phyloP scores from a whole-genome alignment of 2,329 filamentous ascomycete genomes.

The Fusarium dlaminii region DNA sequence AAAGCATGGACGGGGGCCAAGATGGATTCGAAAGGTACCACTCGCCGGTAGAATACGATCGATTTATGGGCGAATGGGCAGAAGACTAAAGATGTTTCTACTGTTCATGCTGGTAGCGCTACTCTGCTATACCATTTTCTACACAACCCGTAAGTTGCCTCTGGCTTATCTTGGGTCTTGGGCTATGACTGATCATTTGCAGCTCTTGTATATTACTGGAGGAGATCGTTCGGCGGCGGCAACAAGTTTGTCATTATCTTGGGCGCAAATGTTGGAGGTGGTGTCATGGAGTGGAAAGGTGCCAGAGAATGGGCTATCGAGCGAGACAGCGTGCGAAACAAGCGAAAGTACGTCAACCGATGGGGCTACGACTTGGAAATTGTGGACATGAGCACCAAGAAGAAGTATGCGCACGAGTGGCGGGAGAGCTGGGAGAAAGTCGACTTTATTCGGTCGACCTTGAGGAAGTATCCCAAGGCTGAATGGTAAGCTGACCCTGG shows the following conservation, averaged over 20 bases:
- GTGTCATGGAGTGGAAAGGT: constrained; percentile 99
- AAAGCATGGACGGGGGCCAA: constrained; percentile 71
- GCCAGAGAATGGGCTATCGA: constrained; percentile 98
- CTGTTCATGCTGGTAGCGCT: constrained; percentile 68
- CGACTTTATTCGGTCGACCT: constrained; percentile 86
- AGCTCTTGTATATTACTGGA: constrained; percentile 67
- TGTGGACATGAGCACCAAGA: constrained; percentile 98
- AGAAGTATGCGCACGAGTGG: constrained; percentile 98
- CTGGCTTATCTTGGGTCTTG: background rate
- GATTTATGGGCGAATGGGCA: constrained; percentile 63
- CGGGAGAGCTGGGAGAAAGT: constrained; percentile 99
- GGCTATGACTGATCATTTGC: background rate
- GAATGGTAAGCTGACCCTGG: constrained; percentile 77
- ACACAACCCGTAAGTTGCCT: constrained; percentile 74
- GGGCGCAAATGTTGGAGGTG: constrained; percentile 92
- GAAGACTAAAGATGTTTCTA: constrained; percentile 72
- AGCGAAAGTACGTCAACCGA: constrained; percentile 82
- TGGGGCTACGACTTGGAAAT: constrained; percentile 98
- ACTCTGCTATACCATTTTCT: constrained; percentile 77
- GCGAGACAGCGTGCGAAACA: constrained; percentile 94
- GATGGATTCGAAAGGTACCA: constrained; percentile 58
- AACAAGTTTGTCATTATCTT: constrained; percentile 94
- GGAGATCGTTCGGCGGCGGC: constrained; percentile 81
- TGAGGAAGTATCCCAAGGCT: constrained; percentile 93
- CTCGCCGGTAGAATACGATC: constrained; percentile 58